Evolutionary conservation across 106 monocot genomes (phyloP), one percentile per base, ranked within the genome.

Genomic region (Dendrobium nobile): DNA sequence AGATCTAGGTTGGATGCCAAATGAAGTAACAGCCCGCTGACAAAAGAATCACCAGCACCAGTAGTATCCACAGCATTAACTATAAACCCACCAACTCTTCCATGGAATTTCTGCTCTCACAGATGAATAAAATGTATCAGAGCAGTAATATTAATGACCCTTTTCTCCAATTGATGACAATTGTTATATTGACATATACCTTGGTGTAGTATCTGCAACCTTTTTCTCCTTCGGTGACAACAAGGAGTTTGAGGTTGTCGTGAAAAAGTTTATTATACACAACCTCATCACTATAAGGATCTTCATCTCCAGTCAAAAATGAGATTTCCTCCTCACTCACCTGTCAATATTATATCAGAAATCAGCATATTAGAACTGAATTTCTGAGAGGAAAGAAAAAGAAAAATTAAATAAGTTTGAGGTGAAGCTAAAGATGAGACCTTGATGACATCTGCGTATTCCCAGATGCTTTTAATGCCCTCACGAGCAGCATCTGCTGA

Each of bases 171-270:
- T 54, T 54, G 13, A 56, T 56, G 56, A 56, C 4, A 11, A 45
- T 7, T 45, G 45, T 45, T 5, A 45, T 37, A 37, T 37, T 2
- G 37, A 37, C 37, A 37, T 37, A 41, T 83, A 88, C 85, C 85
- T 84, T 85, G 15, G 88, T 88, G 83, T 86, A 88, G 54, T 88
- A 88, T 81, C 88, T 88, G 85, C 88, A 88, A 9, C 88, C 88
- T 8, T 80, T 81, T 40, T 81, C 59, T 31, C 88, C 88, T 81
- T 86, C 85, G 7, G 85, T 88, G 17, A 88, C 85, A 20, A 88
- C 81, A 43, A 88, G 88, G 22, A 88, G 81, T 45, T 88, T 86
- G 45, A 88, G 83, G 58, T 82, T 86, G 18, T 78, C 47, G 54
- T 81, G 85, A 79, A 86, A 83, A 43, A 88, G 83, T 56, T 77